Evolutionary conservation across 208 protist species (phyloP).

Genomic region (Wallacemonas collosoma): DNA sequence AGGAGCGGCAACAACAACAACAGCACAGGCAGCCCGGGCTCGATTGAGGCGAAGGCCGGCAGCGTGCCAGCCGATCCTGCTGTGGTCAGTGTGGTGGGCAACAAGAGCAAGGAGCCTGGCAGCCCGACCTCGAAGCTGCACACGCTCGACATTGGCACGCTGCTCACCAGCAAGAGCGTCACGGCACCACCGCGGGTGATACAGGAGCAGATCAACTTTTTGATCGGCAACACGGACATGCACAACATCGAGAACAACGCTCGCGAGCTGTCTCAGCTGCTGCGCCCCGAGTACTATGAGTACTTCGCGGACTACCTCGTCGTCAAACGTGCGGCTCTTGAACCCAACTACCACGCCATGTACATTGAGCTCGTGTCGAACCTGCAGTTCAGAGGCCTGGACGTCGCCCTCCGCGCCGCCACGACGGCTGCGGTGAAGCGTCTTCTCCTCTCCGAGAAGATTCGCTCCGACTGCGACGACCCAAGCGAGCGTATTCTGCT

Average conservation of each 20-base stretch:
- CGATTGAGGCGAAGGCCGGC: conserved; percentile 25
- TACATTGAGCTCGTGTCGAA: conserved; percentile 90
- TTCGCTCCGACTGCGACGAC: conserved; percentile 64
- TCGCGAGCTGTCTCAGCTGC: conserved; percentile 70
- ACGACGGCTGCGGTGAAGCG: conserved; percentile 88
- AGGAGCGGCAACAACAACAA: conserved; percentile 10
- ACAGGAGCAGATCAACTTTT: conserved; percentile 92
- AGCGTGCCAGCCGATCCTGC: conserved; percentile 59
- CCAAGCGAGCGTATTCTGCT: conserved; percentile 94
- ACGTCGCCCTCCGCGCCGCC: conserved; percentile 77
- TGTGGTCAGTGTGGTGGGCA: conserved; percentile 48
- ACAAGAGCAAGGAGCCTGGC: conserved; percentile 29
- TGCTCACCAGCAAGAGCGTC: conserved; percentile 72
- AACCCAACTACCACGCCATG: conserved; percentile 98
- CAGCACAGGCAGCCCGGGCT: conserved; percentile 24
- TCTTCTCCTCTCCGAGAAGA: conserved; percentile 94
- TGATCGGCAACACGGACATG: conserved; percentile 91
- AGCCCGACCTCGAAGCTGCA: conserved; percentile 66
- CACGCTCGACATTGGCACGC: conserved; percentile 83
- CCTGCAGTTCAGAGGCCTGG: conserved; percentile 81
- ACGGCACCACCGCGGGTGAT: conserved; percentile 85
- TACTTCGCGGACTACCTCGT: conserved; percentile 98
- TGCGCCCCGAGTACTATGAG: conserved; percentile 88
- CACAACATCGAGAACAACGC: conserved; percentile 86
- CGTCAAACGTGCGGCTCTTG: conserved; percentile 96